Evolutionary conservation across 345 rosid species (phyloP), one percentile per base, ranked within the genome.

Genomic region (Hypericum androsaemum): DNA sequence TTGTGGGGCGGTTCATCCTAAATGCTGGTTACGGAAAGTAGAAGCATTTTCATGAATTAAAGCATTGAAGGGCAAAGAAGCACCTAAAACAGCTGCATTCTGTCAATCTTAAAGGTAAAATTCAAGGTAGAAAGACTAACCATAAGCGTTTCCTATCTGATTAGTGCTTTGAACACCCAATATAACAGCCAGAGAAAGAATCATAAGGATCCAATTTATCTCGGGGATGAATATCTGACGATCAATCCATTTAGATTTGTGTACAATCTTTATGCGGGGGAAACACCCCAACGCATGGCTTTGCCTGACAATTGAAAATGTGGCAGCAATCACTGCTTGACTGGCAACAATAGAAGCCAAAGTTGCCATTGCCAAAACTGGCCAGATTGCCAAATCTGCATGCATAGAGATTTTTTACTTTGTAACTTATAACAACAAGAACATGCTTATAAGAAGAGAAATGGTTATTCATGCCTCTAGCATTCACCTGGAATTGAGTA

Each of bases 171-270:
- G 81, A 68, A 74, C 81, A 54, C 86, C 79, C 52, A 78, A 44
- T 10, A 80, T 80, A 54, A 88, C 80, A 32, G 80, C 71, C 57
- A 85, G 77, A 57, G 90, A 71, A 61, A 92, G 86, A 75, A 88
- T 63, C 95, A 92, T 78, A 43, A 83, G 89, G 48, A 80, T 76
- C 98, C 98, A 92, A 54, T 92, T 92, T 59, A 92, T 80, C 84
- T 88, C 97, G 6, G 97, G 98, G 62, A 92, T 81, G 76, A 77
- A 88, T 59, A 83, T 82, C 64, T 85, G 95, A 58, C 88, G 86
- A 69, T 58, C 78, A 52, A 74, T 59, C 95, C 96, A 92, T 66
- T 80, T 80, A 54, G 85, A 71, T 67, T 84, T 83, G 71, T 80
- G 90, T 47, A 88, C 90, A 63, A 88, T 71, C 81, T 92, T 92